These are phyloP conservation scores for Hyaloscypha hepaticicola DNA, from an alignment of 495 filamentous ascomycete genomes.

Conservation along the genomic window DNA sequence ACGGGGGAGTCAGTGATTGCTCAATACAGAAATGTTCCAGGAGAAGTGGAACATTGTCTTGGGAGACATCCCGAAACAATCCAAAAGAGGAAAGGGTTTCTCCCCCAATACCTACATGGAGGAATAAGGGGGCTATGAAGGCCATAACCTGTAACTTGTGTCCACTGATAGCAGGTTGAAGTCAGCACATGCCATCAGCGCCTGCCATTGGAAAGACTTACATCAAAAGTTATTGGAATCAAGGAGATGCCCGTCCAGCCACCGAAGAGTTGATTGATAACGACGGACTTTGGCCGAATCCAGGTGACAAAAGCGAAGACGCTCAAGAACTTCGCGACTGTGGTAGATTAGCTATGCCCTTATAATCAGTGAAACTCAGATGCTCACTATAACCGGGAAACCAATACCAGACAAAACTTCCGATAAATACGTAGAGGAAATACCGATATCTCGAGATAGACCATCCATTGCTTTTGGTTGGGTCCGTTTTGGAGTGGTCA, in stretches of 20 bases:
- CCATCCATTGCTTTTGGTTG: constrained; percentile 61
- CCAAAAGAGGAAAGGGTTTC: too few species aligned
- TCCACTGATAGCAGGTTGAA: constrained; percentile 39
- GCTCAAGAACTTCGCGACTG: constrained; percentile 56
- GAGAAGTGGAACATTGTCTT: too few species aligned
- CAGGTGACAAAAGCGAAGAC: constrained; percentile 61
- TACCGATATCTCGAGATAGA: constrained; percentile 61
- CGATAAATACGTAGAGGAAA: constrained; percentile 61
- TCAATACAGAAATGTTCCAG: too few species aligned
- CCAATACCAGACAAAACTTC: constrained; percentile 62
- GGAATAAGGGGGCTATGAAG: constrained; percentile 53
- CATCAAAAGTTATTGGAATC: constrained; percentile 60
- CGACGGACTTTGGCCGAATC: constrained; percentile 58
- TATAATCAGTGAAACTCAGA: not conserved
- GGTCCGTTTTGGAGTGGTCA: constrained; percentile 58
- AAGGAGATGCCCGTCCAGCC: constrained; percentile 59
- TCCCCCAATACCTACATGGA: too few species aligned
- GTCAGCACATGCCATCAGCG: not conserved
- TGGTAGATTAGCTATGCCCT: constrained; percentile 26
- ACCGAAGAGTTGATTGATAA: constrained; percentile 70
- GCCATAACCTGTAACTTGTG: constrained; percentile 48
- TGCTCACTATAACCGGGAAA: constrained; percentile 21
- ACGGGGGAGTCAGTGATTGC: too few species aligned
- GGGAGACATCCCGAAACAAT: too few species aligned
- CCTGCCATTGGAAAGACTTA: not conserved